Evolutionary conservation across 2,329 filamentous ascomycete species (phyloP).

Genomic region (Zalaria sp.): DNA sequence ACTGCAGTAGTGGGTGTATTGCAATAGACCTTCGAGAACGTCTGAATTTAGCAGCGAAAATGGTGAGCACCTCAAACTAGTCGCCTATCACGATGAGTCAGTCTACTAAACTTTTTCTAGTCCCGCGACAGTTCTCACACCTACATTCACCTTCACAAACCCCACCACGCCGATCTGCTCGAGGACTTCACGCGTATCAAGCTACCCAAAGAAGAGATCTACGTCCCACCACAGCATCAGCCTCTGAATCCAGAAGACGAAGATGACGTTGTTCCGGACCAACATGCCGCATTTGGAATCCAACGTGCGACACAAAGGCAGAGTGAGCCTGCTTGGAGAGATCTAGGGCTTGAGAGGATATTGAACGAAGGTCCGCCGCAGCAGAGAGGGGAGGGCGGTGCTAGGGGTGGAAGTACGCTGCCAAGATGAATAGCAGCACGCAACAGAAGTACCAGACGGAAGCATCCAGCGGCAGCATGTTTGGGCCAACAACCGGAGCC

Average conservation of each 20-base stretch:
- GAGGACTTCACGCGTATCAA: conserved; percentile 40
- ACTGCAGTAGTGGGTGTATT: no score
- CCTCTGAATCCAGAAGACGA: conserved; percentile 79
- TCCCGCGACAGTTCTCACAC: conserved; percentile 63
- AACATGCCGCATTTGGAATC: conserved; percentile 79
- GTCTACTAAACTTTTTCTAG: conserved; percentile 16
- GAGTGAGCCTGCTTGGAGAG: conserved; percentile 63
- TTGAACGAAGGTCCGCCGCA: conserved; percentile 47
- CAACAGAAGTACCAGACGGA: no score
- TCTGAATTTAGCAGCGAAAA: neutral
- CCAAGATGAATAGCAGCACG: neutral
- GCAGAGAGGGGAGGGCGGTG: conserved; percentile 3
- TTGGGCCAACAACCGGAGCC: no score
- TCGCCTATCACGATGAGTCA: neutral
- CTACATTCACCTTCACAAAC: conserved; percentile 58
- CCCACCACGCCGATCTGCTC: conserved; percentile 63
- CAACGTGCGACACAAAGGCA: conserved; percentile 61
- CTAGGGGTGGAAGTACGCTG: neutral
- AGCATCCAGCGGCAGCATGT: no score
- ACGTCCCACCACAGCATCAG: conserved; percentile 65
- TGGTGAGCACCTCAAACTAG: neutral
- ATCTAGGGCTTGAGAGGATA: conserved; percentile 57
- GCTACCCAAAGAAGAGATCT: conserved; percentile 53
- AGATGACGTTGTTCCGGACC: conserved; percentile 76
- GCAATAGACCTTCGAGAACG: no score